phyloP scores from a whole-genome alignment of 371 early-diverging fungal species.

The Rhizopus sp. region DNA sequence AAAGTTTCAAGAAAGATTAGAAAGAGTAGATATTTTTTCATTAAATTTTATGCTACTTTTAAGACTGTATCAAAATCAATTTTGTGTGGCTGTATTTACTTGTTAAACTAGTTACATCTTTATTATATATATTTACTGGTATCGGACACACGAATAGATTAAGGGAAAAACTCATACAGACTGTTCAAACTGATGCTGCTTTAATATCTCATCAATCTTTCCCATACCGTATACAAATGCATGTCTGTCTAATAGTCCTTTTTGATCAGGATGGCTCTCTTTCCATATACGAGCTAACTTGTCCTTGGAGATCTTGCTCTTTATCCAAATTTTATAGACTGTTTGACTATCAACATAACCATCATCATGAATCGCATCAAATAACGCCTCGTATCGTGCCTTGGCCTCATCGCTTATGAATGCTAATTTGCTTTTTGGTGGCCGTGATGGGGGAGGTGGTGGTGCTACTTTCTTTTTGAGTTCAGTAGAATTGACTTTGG shows the following conservation, averaged over 20 bases:
- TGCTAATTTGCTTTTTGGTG: constrained; percentile 9
- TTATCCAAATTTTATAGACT: constrained; percentile 32
- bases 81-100: neutral
- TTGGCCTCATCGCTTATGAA: neutral
- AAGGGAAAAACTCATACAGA: neutral
- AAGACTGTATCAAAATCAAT: too few relatives aligned
- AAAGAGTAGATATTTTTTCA: too few relatives aligned
- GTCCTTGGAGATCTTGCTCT: constrained; percentile 36
- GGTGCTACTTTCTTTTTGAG: constrained; percentile 26
- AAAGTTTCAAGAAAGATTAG: too few relatives aligned
- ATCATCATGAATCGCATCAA: constrained; percentile 40
- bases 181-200: constrained; percentile 13
- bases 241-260: constrained; percentile 43
- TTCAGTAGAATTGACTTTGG: neutral
- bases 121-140: too few relatives aligned
- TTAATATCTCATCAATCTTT: constrained; percentile 39
- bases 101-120: neutral
- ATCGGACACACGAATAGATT: neutral
- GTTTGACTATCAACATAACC: constrained; percentile 45
- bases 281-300: constrained; percentile 43
- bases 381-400: constrained; percentile 39
- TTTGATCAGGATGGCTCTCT: constrained; percentile 41
- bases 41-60: too few relatives aligned
- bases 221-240: constrained; percentile 50
- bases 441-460: constrained; percentile 43